Evolutionary conservation across 2,329 filamentous ascomycete species (phyloP), one percentile per base, ranked within the genome.

Genomic region (Phialemoniopsis sp.): DNA sequence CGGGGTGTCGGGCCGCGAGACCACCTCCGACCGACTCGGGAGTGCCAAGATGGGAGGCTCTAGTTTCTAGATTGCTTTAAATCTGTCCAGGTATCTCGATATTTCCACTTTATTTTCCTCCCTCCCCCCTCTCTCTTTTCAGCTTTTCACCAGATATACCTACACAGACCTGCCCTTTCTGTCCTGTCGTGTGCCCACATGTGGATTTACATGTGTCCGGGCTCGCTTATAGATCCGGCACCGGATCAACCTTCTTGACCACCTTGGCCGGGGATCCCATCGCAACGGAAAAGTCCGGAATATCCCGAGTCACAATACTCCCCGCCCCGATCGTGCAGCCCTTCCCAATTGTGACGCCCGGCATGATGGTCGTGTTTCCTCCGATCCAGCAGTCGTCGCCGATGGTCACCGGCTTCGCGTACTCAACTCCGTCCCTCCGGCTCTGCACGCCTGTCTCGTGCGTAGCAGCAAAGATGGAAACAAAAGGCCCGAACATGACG

Each of bases 401-500:
- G 29, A 78, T 75, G 3, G 47, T 55, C 29, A 78, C 65, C 3
- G 64, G 56, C 13, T 56, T 57, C 0, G 69, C 72, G 41, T 66
- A 75, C 47, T 74, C 71, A 38, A 72, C 58, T 13, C 58, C 59
- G 29, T 72, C 64, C 17, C 70, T 59, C 14, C 73, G 65, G 3
- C 63, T 68, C 38, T 66, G 63, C 1, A 74, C 66, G 48, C 85
- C 84, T 0, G 85, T 67, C 36, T 87, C 85, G 57, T 93, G 87
- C 0, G 79, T 84, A 2, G 78, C 87, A 3, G 79, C 77, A 54
- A 79, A 87, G 40, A 93, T 74, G 36, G 69, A 77, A 0, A 90
- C 84, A 49, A 80, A 82, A 1, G 87, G 84, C 0, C 84, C 87
- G 39, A 90, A 72, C 47, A 87, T 63, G 2, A 85, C 86, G 19